A percentile compares a stretch with the other conserved stretches of the same genome.
These are phyloP conservation scores for Gracilaria domingensis DNA, from an alignment of 23 red algal species.

Conservation along the genomic window DNA sequence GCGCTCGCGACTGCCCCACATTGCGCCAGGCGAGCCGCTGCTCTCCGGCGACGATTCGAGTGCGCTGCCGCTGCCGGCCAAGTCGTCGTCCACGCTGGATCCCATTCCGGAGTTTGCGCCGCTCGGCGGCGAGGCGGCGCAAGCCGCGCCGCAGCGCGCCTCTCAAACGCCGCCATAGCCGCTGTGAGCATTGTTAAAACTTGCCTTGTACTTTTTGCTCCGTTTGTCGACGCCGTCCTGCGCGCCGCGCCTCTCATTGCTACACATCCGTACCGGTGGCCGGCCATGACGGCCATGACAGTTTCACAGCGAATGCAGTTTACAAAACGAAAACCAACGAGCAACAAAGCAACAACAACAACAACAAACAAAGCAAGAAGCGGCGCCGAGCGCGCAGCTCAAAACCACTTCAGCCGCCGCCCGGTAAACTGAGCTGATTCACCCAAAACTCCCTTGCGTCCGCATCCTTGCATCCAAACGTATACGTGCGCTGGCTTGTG, in stretches of 20 bases:
- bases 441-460: conserved; percentile 53
- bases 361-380: no score
- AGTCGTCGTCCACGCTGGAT: not conserved
- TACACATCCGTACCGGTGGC: no score
- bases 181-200: no score
- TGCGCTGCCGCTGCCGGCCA: not conserved
- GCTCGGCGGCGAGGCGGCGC: no score
- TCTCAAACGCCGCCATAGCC: no score
- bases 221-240: no score
- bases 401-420: not conserved
- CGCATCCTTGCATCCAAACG: conserved; percentile 47
- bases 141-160: no score
- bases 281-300: no score
- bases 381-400: not conserved
- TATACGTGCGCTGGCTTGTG: conserved; percentile 52
- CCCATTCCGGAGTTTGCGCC: not conserved
- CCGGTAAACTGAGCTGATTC: conserved; percentile 29
- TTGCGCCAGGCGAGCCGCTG: no score
- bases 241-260: no score
- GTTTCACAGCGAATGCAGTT: no score
- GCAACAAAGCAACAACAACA: not conserved
- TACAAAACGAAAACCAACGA: not conserved
- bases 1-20: not conserved
- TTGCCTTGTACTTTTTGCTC: no score
- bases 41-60: not conserved